These are phyloP conservation scores for Talaromyces sp. DNA, from an alignment of 2,329 filamentous ascomycete species.

Conservation along the genomic window DNA sequence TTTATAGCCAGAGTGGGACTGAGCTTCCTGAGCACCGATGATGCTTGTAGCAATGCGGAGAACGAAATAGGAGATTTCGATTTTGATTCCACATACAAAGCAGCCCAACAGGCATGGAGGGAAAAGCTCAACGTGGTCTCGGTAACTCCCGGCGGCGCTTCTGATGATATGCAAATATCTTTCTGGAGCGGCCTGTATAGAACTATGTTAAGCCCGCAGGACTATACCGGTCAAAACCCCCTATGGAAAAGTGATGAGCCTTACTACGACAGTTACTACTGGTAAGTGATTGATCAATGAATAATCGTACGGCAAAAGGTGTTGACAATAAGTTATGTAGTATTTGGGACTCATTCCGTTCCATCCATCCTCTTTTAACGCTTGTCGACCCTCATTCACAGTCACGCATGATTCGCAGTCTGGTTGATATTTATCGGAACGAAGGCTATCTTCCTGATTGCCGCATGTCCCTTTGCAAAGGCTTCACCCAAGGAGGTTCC, in stretches of 20 bases:
- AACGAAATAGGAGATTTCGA: conserved; percentile 61
- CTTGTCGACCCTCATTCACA: conserved; percentile 60
- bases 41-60: conserved; percentile 64
- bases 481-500: conserved; percentile 68
- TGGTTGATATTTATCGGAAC: conserved; percentile 66
- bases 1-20: conserved; percentile 61
- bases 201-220: conserved; percentile 66
- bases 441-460: conserved; percentile 70
- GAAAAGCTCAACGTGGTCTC: conserved; percentile 55
- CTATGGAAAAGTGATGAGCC: conserved; percentile 60
- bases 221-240: conserved; percentile 69
- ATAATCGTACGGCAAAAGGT: not conserved
- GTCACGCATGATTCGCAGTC: conserved; percentile 60
- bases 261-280: conserved; percentile 73
- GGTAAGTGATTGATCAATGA: conserved; percentile 33
- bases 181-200: conserved; percentile 70
- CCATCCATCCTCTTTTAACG: conserved; percentile 63
- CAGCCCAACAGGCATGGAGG: conserved; percentile 55
- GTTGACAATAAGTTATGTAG: conserved; percentile 13
- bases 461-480: conserved; percentile 69
- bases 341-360: conserved; percentile 67
- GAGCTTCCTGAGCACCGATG: conserved; percentile 60
- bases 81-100: conserved; percentile 49
- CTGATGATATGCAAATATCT: conserved; percentile 50
- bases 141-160: conserved; percentile 51